phyloP scores from a whole-genome alignment of 305 asterid genomes.

The Coffea humblotiana region DNA sequence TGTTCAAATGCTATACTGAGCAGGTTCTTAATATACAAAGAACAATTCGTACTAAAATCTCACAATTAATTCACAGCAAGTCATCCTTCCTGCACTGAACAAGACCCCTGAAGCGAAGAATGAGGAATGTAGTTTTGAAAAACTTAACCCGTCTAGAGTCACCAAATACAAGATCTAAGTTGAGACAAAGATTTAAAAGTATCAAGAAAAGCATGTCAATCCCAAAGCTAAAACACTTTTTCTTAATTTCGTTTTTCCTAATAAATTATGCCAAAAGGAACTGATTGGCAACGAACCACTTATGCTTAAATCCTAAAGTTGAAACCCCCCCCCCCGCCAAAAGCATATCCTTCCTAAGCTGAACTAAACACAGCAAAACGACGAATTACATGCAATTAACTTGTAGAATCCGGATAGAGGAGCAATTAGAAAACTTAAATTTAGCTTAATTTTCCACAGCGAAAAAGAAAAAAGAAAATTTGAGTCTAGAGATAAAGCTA shows the following conservation, averaged over 20 bases:
- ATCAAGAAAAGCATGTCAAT: neutral
- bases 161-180: neutral
- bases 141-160: neutral
- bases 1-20: neutral
- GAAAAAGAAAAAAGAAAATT: neutral
- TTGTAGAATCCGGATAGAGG: neutral
- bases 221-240: neutral
- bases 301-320: neutral
- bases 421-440: neutral
- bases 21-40: neutral
- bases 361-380: neutral
- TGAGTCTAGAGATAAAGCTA: neutral
- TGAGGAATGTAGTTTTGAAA: neutral
- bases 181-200: neutral
- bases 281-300: conserved; percentile 4
- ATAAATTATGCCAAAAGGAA: conserved; percentile 3
- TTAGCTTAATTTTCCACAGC: neutral
- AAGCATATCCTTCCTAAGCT: neutral
- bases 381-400: neutral
- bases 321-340: neutral
- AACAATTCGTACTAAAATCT: neutral
- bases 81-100: neutral
- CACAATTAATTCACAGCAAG: neutral
- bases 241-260: neutral
- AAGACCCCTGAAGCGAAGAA: neutral